Conservation (phyloP, 306 rosid species). For the Trifolium fragiferum region DNA sequence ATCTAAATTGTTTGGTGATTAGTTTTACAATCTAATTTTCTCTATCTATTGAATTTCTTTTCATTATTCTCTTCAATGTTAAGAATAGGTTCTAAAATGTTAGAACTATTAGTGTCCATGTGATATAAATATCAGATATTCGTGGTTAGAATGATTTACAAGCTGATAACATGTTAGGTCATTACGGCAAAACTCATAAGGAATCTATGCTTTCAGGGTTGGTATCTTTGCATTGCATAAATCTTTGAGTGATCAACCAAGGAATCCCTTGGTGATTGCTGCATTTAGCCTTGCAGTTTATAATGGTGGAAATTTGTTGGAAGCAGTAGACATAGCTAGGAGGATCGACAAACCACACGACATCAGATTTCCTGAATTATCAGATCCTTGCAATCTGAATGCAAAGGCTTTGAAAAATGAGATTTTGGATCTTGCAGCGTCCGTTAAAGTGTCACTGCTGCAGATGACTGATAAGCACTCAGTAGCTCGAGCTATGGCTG, state of each 20-base stretch:
- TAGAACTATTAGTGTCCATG: neutral
- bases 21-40: conserved; percentile 6
- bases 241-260: conserved; percentile 72
- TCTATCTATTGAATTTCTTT: neutral
- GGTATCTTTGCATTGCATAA: conserved; percentile 79
- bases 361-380: conserved; percentile 67
- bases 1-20: conserved; percentile 29
- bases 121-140: conserved; percentile 12
- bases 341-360: conserved; percentile 60
- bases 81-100: conserved; percentile 7
- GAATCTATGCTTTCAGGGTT: conserved; percentile 71
- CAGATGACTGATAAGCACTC: conserved; percentile 70
- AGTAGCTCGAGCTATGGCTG: conserved; percentile 77
- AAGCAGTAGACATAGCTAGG: conserved; percentile 75
- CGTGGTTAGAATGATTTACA: conserved; percentile 18
- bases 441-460: conserved; percentile 56
- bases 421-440: conserved; percentile 62
- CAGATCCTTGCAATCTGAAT: conserved; percentile 54
- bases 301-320: conserved; percentile 77
- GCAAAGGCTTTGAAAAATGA: conserved; percentile 50
- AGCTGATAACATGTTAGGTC: conserved; percentile 39
- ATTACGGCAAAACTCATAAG: conserved; percentile 43
- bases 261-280: conserved; percentile 70
- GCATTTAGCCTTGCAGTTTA: conserved; percentile 81
- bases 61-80: neutral